Evolutionary conservation across 371 early-diverging fungal species (phyloP), one percentile per base, ranked within the genome.

Genomic region (Mucor racemosus): DNA sequence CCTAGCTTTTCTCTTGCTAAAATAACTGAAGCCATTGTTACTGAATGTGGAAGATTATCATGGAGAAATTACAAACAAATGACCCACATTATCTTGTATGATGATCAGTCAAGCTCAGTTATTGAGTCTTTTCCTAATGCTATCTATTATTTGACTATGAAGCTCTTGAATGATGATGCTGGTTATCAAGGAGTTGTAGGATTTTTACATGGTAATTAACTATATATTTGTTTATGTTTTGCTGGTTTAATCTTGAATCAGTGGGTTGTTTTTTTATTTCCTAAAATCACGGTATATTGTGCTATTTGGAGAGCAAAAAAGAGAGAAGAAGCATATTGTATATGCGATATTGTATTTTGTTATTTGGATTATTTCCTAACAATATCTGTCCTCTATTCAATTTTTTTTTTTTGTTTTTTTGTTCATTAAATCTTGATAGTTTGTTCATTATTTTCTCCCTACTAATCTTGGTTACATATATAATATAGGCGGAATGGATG

Each of bases 1-100:
- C 76, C 84, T 17, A 80, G 83, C 21, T 90, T 84, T 60, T 80
- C 84, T 1, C 65, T 86, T 8, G 82, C 76, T n/a, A 86, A 86
- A 72, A 71, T 90, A 14, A 75, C 67, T 17, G 87, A 86, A 46
- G 84, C 76, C 13, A 72, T 89, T 44, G 86, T 82, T 4, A 17
- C 6, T 4, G 58, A 58, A 14, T 38, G 26, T 26, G 19, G 6
- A 7, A 17, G 15, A 21, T 58, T 39, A 19, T n/a, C 26, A 8
- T 7, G 10, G 1, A 17, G 7, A 4, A 26, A 35, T 26, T n/a
- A 40, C 14, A 21, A 40, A 26, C 19, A 21, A 7, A 41, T 5
- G 7, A 21, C 58, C 11, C 39, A 39, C 11, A 58, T 58, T 4
- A 26, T 58, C 38, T 58, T 58, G 38, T 58, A 58, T 26, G 58